Base-by-base conservation (phyloP, 2,329 filamentous ascomycete genomes). In the Fusarium coicis region DNA sequence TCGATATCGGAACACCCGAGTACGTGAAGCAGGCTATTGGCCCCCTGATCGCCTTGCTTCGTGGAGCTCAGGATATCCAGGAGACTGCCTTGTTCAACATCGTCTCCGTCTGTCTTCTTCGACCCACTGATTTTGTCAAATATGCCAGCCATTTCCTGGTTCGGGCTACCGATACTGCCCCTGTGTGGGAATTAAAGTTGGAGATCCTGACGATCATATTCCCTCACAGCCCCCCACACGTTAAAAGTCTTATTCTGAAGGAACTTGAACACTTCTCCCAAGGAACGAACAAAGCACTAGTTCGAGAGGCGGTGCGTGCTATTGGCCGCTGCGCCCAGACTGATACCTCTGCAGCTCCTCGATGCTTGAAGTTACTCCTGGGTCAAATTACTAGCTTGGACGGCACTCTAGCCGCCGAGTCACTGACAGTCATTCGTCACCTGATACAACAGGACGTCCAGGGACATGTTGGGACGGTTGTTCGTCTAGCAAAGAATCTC, bases 241-340 rank as follows among this genome's bases (percentile, higher is more conserved):
- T 93, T 66, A 97, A 97, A 81, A 93, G 93, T 63, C 87, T 99
- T 11, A 94, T 98, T 50, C 87, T 99, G 56, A 95, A 93, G 74
- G 96, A 99, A 80, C 87, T 99, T 10, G 95, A 97, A 78, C 96
- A 98, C 83, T 98, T 98, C 81, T 94, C 93, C 1, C 90, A 92
- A 67, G 91, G 90, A 9, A 86, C 81, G 0, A 92, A 97, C 80
- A 91, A 93, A 70, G 88, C 91, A 2, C 87, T 98, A 16, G 93
- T 98, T 36, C 91, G 93, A 32, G 96, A 98, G 80, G 93, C 95
- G 42, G 96, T 99, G 8, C 89, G 95, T 30, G 96, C 96, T 10
- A 97, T 99, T 75, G 96, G 96, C 3, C 90, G 96, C 43, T 99
- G 96, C 81, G 96, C 96, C 10, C 95, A 97, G 80, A 91, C 89